phyloP scores from a whole-genome alignment of 2,329 filamentous ascomycete species.

The Neonectria magnoliae region DNA sequence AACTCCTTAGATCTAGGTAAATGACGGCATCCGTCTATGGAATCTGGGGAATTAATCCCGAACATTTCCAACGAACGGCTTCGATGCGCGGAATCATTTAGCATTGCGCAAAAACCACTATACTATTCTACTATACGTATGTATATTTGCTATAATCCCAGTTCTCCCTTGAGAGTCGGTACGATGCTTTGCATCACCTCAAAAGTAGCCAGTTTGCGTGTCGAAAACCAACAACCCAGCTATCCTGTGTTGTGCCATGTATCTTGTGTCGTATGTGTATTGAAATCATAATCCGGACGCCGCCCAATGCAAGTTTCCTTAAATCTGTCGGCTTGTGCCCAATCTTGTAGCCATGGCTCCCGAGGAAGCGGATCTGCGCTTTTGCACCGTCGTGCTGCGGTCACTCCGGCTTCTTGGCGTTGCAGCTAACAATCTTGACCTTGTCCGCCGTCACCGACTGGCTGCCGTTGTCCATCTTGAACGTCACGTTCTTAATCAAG shows the following conservation, averaged over 20 bases:
- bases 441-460: conserved; percentile 83
- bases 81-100: too few relatives aligned
- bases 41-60: conserved; percentile 31
- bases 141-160: not conserved
- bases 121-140: not conserved
- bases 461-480: conserved; percentile 89
- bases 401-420: conserved; percentile 74
- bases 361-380: not conserved
- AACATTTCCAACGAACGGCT: not conserved
- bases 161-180: not conserved
- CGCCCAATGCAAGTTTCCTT: conserved; percentile 39
- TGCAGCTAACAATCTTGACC: conserved; percentile 98
- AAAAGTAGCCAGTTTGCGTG: not conserved
- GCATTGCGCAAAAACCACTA: not conserved
- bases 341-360: conserved; percentile 30
- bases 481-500: conserved; percentile 97
- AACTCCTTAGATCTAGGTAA: not conserved
- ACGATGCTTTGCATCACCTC: not conserved
- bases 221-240: not conserved
- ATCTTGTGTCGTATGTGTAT: conserved; percentile 11
- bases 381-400: not conserved
- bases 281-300: conserved; percentile 33
- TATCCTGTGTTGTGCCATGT: conserved; percentile 20
- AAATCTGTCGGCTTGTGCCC: conserved; percentile 27
- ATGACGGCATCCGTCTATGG: not conserved